These are phyloP conservation scores for Colletotrichum truncatum DNA, from an alignment of 2,329 filamentous ascomycete genomes.

Conservation along the genomic window DNA sequence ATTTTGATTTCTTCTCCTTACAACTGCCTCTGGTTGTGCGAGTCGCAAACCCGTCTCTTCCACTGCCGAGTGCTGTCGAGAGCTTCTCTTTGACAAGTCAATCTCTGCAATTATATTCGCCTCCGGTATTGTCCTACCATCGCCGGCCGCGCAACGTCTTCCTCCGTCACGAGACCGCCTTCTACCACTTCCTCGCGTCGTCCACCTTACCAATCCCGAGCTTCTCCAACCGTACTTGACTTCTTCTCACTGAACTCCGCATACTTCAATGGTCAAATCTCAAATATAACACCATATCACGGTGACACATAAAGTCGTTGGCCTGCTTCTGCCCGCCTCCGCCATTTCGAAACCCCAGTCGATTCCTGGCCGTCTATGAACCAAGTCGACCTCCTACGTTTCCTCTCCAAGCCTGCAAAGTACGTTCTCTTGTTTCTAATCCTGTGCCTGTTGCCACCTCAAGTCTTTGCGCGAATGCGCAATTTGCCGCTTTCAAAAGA, in stretches of 20 bases:
- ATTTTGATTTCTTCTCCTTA: not conserved
- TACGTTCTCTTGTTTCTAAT: conserved; percentile 54
- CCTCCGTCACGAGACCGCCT: not conserved
- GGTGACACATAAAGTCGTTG: conserved; percentile 9
- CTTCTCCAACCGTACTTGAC: not conserved
- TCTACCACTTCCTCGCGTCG: not conserved
- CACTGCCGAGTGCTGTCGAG: not conserved
- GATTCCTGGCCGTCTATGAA: conserved; percentile 74
- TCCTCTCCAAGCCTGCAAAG: conserved; percentile 95
- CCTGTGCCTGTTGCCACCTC: not conserved
- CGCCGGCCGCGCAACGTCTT: not conserved
- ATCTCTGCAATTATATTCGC: not conserved
- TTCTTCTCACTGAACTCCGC: not conserved
- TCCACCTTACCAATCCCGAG: not conserved
- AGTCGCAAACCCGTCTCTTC: not conserved
- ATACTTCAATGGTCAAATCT: not conserved
- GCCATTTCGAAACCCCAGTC: not conserved
- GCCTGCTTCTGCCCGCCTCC: conserved; percentile 10
- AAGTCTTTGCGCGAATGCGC: too few species aligned
- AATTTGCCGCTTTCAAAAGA: too few species aligned
- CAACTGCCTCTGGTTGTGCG: not conserved
- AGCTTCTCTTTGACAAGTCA: not conserved
- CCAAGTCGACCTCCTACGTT: conserved; percentile 89
- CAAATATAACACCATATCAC: not conserved
- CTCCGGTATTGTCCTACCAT: not conserved